These are phyloP conservation scores for Thraustochytrium striatum DNA, from an alignment of 352 stramenopile genomes.

Conservation along the genomic window DNA sequence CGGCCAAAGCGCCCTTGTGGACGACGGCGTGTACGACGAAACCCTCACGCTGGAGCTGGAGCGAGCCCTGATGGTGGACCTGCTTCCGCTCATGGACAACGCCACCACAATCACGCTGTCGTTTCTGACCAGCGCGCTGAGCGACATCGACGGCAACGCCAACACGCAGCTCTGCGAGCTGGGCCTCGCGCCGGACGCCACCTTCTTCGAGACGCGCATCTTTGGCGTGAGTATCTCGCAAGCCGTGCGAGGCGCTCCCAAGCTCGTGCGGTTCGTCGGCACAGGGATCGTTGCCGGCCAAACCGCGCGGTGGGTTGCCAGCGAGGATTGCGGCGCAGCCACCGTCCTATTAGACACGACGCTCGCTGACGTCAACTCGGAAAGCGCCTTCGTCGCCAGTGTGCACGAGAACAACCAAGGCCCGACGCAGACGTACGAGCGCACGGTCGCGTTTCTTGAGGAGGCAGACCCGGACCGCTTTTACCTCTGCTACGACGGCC, in stretches of 20 bases:
- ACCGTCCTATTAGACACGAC: no score
- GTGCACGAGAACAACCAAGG: no score
- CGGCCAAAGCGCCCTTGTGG: not conserved
- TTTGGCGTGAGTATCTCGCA: not conserved
- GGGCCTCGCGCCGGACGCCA: not conserved
- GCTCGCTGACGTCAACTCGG: no score
- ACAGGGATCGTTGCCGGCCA: not conserved
- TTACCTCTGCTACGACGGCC: not conserved
- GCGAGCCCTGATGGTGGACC: not conserved
- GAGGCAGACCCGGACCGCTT: slow-evolving; percentile 5
- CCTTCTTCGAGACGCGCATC: slow-evolving; percentile 5
- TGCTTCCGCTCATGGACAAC: slow-evolving; percentile 16
- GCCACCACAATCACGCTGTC: not conserved
- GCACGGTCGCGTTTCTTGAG: not conserved
- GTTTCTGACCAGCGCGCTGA: not conserved
- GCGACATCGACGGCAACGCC: not conserved
- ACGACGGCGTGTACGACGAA: not conserved
- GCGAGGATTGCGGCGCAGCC: not conserved
- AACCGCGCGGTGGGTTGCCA: not conserved
- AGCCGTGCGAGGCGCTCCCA: not conserved
- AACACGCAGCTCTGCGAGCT: not conserved
- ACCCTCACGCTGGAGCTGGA: not conserved
- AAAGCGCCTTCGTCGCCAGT: no score
- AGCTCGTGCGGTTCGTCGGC: not conserved
- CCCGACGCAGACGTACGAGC: no score